These are phyloP conservation scores for Arachnomyces sp. DNA, from an alignment of 2,329 filamentous ascomycete genomes.

Conservation along the genomic window DNA sequence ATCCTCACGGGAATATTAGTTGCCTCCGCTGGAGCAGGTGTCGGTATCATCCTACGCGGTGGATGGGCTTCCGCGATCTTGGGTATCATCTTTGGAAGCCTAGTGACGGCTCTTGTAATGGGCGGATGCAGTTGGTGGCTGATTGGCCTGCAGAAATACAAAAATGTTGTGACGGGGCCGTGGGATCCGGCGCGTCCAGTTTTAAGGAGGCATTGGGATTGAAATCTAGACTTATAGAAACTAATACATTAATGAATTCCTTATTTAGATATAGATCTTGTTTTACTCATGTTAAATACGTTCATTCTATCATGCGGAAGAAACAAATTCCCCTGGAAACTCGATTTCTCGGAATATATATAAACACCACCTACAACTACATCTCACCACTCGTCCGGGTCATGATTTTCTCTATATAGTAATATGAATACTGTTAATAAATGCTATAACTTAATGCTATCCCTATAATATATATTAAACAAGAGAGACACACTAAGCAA, in stretches of 20 bases:
- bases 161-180: constrained; percentile 95
- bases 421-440: too few species aligned
- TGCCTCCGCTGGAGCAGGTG: constrained; percentile 67
- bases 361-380: too few species aligned
- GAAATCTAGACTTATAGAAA: constrained; percentile 1
- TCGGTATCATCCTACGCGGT: constrained; percentile 54
- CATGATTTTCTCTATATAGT: too few species aligned
- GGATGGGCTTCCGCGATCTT: constrained; percentile 51
- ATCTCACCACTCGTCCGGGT: too few species aligned
- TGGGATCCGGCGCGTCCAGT: constrained; percentile 89
- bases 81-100: constrained; percentile 67
- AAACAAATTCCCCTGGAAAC: too few species aligned
- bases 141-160: constrained; percentile 94
- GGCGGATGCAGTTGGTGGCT: constrained; percentile 97
- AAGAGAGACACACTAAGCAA: too few species aligned
- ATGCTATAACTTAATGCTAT: too few species aligned
- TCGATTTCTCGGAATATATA: too few species aligned
- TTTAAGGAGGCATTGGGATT: constrained; percentile 37
- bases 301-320: too few species aligned
- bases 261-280: too few species aligned
- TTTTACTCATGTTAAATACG: too few species aligned
- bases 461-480: too few species aligned
- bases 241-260: background rate
- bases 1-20: constrained; percentile 67
- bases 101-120: constrained; percentile 70